Evolutionary conservation across 2,329 filamentous ascomycete species (phyloP), one percentile per base, ranked within the genome.

Genomic region (Aspergillus cejpii): DNA sequence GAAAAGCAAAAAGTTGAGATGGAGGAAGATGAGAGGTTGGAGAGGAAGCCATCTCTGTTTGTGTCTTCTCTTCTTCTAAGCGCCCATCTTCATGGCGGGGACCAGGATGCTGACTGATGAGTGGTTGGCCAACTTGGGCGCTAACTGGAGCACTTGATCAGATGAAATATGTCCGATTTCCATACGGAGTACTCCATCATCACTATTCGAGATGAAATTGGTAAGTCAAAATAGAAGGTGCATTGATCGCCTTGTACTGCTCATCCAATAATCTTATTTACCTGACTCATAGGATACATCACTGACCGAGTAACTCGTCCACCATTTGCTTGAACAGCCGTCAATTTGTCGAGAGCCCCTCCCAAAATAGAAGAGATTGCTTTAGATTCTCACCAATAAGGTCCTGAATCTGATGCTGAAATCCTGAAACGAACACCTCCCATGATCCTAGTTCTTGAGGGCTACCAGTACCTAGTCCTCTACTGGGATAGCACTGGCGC

Each of bases 21-120:
- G 12, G 21, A 17, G 27, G 15, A 27, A 26, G 17, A 20, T 42
- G 39, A 44, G 39, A 46, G 43, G 45, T 17, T 20, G 45, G 14
- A n/a, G 2, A n/a, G 27, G 27, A 28, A 6, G 11, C 27, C 2
- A 6, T n/a, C 11, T n/a, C 4, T 28, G 27, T 6, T 28, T 28
- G 27, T n/a, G n/a, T n/a, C n/a, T n/a, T n/a, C n/a, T n/a, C n/a
- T n/a, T n/a, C n/a, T n/a, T 28, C 11, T 28, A 28, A 28, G 27
- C 27, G 27, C 27, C 27, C 27, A 28, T 28, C 27, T n/a, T 28
- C 27, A 28, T 28, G 27, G 27, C 27, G n/a, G 27, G 27, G 27
- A 12, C 27, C 12, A n/a, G 12, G 12, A 5, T 28, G 11, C 4
- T 28, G 27, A 28, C 11, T 28, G 27, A n/a, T 28, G 27, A 11